Base-by-base conservation (phyloP, 2,329 filamentous ascomycete genomes). In the Ophiobolus disseminans region DNA sequence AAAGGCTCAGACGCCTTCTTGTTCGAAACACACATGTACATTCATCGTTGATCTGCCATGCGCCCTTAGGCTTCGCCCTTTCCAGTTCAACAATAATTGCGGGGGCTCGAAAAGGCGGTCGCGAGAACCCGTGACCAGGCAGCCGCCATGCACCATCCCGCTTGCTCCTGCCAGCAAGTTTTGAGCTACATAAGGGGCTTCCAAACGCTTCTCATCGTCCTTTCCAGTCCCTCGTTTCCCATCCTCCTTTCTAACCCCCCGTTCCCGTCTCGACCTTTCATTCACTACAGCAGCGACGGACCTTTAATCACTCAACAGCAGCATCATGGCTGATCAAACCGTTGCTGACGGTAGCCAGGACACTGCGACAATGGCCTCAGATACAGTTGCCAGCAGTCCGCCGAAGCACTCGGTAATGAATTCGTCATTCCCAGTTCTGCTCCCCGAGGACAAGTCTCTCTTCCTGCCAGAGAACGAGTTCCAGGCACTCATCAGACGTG, bases 341-440 rank as follows among this genome's bases (percentile, higher is more conserved):
- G n/a, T n/a, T n/a, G n/a, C n/a, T n/a, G n/a, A n/a, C n/a, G n/a
- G n/a, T n/a, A n/a, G n/a, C n/a, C n/a, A n/a, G 23, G 22, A 10
- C 13, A 17, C 23, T 8, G 16, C 28, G 36, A 44, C 6, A 19
- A 51, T 54, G 54, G 41, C 48, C n/a, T 35, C 38, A 35, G 40
- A 45, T 7, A 25, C 2, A 20, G 21, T n/a, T 25, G 4, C 25
- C 4, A 17, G 11, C 10, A 13, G 14, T 8, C 5, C 28, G 5
- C 38, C 20, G 5, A 43, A 41, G 19, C 60, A 63, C 35, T 59
- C 61, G 1, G 40, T 60, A 13, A 45, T 67, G 9, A 45, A 60
- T 34, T 63, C 61, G 0, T 58, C 54, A 0, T 64, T 66, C 37
- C 62, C 64, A 3, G 62, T 67, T 3, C 34, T 58, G 17, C 53